Evolutionary conservation across 805 yeast species (phyloP).

Genomic region (Helenozyma baotianmanensis): DNA sequence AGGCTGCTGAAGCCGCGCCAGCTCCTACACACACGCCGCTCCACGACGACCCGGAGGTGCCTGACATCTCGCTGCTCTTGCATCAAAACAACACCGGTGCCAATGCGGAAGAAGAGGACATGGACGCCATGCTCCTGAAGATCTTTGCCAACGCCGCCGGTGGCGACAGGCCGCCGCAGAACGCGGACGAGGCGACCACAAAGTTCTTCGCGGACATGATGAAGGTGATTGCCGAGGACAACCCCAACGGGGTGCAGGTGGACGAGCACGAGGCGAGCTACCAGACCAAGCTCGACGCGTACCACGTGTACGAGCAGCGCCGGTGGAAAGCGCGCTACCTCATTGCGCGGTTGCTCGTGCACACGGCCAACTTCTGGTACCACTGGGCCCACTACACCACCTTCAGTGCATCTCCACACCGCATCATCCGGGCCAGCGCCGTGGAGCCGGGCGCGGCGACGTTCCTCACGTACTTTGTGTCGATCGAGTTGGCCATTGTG

Average conservation of each 20-base stretch:
- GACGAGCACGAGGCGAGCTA: slow-evolving; percentile 21
- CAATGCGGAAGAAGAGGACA: slow-evolving; percentile 18
- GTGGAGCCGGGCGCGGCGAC: slow-evolving; percentile 8
- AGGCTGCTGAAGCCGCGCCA: slow-evolving; percentile 1
- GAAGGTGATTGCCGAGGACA: slow-evolving; percentile 20
- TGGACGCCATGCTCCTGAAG: slow-evolving; percentile 31
- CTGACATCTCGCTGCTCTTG: slow-evolving; percentile 26
- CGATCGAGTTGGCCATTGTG: slow-evolving; percentile 31
- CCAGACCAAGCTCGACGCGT: slow-evolving; percentile 25
- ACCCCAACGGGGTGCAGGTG: slow-evolving; percentile 5
- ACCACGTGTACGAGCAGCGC: slow-evolving; percentile 29
- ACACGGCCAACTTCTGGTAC: slow-evolving; percentile 30
- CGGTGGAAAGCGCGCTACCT: slow-evolving; percentile 30
- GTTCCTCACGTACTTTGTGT: slow-evolving; percentile 25
- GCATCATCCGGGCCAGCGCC: slow-evolving; percentile 20
- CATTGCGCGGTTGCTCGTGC: slow-evolving; percentile 23
- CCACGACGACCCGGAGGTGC: slow-evolving; percentile 38
- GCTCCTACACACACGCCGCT: slow-evolving; percentile 5
- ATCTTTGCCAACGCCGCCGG: slow-evolving; percentile 21
- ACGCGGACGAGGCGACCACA: slow-evolving; percentile 3
- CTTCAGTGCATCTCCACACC: slow-evolving; percentile 25
- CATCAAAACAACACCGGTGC: slow-evolving; percentile 6
- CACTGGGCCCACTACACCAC: slow-evolving; percentile 22
- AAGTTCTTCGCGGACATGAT: slow-evolving; percentile 27
- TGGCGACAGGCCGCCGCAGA: slow-evolving; percentile 7